Percentiles rank a stretch among this genome's conserved stretches.
phyloP scores from a whole-genome alignment of 352 stramenopile species.

The Sclerospora graminicola region DNA sequence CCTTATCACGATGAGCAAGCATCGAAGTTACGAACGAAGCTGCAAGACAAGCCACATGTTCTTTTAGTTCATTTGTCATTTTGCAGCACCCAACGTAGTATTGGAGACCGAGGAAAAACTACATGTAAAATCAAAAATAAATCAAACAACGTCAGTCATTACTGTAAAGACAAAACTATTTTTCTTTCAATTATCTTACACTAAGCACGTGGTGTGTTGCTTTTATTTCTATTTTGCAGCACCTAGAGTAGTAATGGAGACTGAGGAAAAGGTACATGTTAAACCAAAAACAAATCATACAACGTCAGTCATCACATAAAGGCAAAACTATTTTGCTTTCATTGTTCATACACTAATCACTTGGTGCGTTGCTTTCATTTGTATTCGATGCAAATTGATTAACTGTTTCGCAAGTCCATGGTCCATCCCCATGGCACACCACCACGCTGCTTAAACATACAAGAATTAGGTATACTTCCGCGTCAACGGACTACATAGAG shows the following conservation, averaged over 20 bases:
- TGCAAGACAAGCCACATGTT: slow-evolving; percentile 46
- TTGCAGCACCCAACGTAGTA: slow-evolving; percentile 62
- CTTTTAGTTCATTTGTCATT: slow-evolving; percentile 58
- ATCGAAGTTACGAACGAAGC: slow-evolving; percentile 68
- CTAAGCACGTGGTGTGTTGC: slow-evolving; percentile 17
- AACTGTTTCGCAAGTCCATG: slow-evolving; percentile 38
- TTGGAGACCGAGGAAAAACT: slow-evolving; percentile 67
- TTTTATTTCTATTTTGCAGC: no score
- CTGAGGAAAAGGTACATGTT: no score
- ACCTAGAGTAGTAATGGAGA: no score
- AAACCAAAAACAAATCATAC: no score
- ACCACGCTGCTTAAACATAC: slow-evolving; percentile 61
- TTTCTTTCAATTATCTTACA: slow-evolving; percentile 10
- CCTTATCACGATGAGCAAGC: slow-evolving; percentile 50
- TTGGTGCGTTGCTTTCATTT: no score
- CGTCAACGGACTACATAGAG: slow-evolving; percentile 31
- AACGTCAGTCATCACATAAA: no score
- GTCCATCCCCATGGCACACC: slow-evolving; percentile 49
- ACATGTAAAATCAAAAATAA: background rate
- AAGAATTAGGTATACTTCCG: slow-evolving; percentile 57
- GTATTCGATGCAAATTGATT: slow-evolving; percentile 30
- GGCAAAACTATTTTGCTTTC: no score
- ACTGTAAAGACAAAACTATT: background rate
- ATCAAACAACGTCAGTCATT: background rate
- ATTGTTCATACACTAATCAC: no score